Conservation (phyloP, 1,284 basidiomycete species). For the Dichomitus squalens region DNA sequence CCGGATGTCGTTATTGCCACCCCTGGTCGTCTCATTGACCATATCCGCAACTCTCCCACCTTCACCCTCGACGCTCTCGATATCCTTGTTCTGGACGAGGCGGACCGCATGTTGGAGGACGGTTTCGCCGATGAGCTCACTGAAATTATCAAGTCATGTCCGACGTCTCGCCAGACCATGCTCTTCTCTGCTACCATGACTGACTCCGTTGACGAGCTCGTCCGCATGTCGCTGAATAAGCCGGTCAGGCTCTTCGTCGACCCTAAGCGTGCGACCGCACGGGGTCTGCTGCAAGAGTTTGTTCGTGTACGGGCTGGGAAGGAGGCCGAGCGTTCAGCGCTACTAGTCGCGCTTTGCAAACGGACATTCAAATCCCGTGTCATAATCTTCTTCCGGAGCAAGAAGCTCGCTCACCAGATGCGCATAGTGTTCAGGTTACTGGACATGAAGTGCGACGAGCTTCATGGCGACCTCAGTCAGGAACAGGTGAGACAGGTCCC, state of each 20-base stretch:
- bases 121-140: conserved; percentile 95
- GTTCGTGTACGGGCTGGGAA: conserved; percentile 82
- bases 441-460: conserved; percentile 85
- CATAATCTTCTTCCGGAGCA: conserved; percentile 94
- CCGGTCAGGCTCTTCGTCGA: conserved; percentile 96
- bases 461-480: conserved; percentile 95
- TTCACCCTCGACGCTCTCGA: conserved; percentile 95
- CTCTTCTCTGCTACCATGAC: conserved; percentile 99
- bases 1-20: conserved; percentile 96
- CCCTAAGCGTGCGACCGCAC: conserved; percentile 86
- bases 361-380: conserved; percentile 84
- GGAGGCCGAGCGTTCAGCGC: conserved; percentile 80
- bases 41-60: conserved; percentile 92
- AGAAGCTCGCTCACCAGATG: conserved; percentile 96
- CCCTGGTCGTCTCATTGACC: conserved; percentile 95
- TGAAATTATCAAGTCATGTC: conserved; percentile 93
- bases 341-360: conserved; percentile 86
- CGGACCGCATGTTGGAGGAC: conserved; percentile 97
- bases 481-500: conserved; percentile 72
- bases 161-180: conserved; percentile 92
- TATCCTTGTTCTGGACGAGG: conserved; percentile 94
- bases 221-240: conserved; percentile 88
- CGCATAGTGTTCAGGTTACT: conserved; percentile 91
- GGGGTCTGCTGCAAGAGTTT: conserved; percentile 94
- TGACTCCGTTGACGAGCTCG: conserved; percentile 92